Evolutionary conservation across 495 filamentous ascomycete genomes (phyloP).

Genomic region (Penicillium subrubescens): DNA sequence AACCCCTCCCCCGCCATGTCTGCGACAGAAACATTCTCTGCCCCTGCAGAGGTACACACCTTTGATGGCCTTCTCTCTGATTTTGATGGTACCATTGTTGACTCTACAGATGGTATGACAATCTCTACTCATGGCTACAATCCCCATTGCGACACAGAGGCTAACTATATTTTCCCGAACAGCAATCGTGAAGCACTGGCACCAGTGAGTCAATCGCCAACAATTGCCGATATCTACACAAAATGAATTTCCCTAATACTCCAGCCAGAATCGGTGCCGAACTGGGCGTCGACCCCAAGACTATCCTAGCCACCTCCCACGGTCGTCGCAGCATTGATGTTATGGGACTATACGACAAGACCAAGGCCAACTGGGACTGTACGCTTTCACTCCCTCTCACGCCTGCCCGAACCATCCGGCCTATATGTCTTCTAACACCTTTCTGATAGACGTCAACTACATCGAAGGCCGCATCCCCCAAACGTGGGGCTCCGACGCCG

Average conservation of each 20-base stretch:
- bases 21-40: slow-evolving; percentile 53
- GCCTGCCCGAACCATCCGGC: background rate
- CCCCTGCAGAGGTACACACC: slow-evolving; percentile 57
- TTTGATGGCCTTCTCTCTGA: slow-evolving; percentile 88
- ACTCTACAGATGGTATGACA: slow-evolving; percentile 46
- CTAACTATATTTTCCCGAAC: slow-evolving; percentile 11
- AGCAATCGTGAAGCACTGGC: slow-evolving; percentile 95
- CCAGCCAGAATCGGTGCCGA: slow-evolving; percentile 71
- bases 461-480: slow-evolving; percentile 79
- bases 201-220: slow-evolving; percentile 56
- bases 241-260: background rate
- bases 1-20: slow-evolving; percentile 39
- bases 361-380: slow-evolving; percentile 91
- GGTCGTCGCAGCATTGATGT: slow-evolving; percentile 84
- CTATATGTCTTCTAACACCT: background rate
- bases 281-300: slow-evolving; percentile 76
- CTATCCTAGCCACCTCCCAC: slow-evolving; percentile 86
- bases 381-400: slow-evolving; percentile 38
- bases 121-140: background rate
- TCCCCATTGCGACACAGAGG: background rate
- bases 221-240: background rate
- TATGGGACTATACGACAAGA: slow-evolving; percentile 70
- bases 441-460: slow-evolving; percentile 68
- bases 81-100: slow-evolving; percentile 71
- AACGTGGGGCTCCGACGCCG: slow-evolving; percentile 72